Evolutionary conservation across 2,329 filamentous ascomycete genomes (phyloP).

Genomic region (Aspergillus sp.): DNA sequence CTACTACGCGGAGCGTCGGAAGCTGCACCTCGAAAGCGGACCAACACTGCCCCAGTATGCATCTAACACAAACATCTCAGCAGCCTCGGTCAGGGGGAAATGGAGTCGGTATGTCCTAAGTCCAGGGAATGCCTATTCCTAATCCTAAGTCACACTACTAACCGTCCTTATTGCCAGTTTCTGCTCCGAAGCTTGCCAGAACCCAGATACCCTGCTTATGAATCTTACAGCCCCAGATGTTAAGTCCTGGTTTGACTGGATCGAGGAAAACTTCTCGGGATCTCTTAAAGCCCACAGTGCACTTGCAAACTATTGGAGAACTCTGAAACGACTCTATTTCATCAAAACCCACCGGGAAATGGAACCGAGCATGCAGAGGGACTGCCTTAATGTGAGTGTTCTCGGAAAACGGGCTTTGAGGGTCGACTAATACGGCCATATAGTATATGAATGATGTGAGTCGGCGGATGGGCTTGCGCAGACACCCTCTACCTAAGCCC

Average conservation of each 20-base stretch:
- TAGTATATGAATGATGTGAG: constrained; percentile 18
- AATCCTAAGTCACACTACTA: not conserved
- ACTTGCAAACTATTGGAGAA: constrained; percentile 18
- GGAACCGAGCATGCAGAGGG: constrained; percentile 4
- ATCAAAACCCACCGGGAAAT: constrained; percentile 11
- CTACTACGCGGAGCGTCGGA: constrained; percentile 13
- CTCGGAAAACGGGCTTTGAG: not conserved
- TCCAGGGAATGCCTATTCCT: not conserved
- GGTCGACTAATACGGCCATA: not conserved
- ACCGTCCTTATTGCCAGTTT: constrained; percentile 6
- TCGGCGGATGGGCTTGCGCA: constrained; percentile 13
- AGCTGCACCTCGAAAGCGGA: constrained; percentile 11
- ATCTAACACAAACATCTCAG: constrained; percentile 15
- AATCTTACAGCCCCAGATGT: constrained; percentile 15
- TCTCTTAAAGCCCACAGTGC: constrained; percentile 15
- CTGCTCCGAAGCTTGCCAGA: constrained; percentile 8
- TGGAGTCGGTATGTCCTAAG: constrained; percentile 11
- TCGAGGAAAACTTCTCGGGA: constrained; percentile 14
- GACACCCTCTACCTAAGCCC: constrained; percentile 9
- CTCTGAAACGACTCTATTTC: constrained; percentile 19
- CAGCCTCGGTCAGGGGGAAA: constrained; percentile 15
- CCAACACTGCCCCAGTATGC: constrained; percentile 13
- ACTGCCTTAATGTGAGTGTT: constrained; percentile 9
- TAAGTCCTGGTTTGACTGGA: constrained; percentile 21
- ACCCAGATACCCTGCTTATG: constrained; percentile 10